Evolutionary conservation across 2,329 filamentous ascomycete genomes (phyloP).

Genomic region (Parafenestella ontariensis): DNA sequence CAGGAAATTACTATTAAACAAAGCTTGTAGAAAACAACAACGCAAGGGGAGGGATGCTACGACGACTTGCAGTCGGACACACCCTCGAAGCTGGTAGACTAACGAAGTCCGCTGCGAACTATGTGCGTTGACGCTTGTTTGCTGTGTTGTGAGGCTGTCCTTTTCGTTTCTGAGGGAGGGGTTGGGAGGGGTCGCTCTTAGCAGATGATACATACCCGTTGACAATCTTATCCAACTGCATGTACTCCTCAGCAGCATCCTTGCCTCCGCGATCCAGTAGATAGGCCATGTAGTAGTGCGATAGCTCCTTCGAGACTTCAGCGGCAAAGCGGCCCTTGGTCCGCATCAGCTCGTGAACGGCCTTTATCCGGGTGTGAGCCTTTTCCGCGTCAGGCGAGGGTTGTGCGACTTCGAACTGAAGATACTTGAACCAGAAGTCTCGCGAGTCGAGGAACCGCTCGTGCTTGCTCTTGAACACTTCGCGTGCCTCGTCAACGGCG

Average conservation of each 20-base stretch:
- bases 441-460: slow-evolving; percentile 85
- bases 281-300: slow-evolving; percentile 80
- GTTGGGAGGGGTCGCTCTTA: slow-evolving; percentile 32
- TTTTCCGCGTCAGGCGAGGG: slow-evolving; percentile 72
- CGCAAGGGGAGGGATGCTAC: slow-evolving; percentile 10
- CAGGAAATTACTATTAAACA: slow-evolving; percentile 24
- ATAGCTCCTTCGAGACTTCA: slow-evolving; percentile 74
- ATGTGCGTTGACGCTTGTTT: slow-evolving; percentile 41
- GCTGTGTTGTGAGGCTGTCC: slow-evolving; percentile 44
- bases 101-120: slow-evolving; percentile 15
- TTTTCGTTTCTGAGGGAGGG: slow-evolving; percentile 32
- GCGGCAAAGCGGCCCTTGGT: slow-evolving; percentile 73
- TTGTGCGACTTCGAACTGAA: slow-evolving; percentile 88
- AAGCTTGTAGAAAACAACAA: slow-evolving; percentile 15
- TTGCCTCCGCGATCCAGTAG: slow-evolving; percentile 83
- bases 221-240: slow-evolving; percentile 82
- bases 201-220: slow-evolving; percentile 67
- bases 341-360: slow-evolving; percentile 78
- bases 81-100: slow-evolving; percentile 7
- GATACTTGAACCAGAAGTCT: slow-evolving; percentile 88
- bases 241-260: slow-evolving; percentile 84
- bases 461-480: slow-evolving; percentile 81
- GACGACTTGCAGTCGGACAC: slow-evolving; percentile 3
- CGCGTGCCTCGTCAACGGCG: slow-evolving; percentile 78
- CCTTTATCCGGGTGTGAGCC: slow-evolving; percentile 74